Evolutionary conservation across 1,284 basidiomycete genomes (phyloP), one percentile per base, ranked within the genome.

Genomic region (Ganoderma meredithae): DNA sequence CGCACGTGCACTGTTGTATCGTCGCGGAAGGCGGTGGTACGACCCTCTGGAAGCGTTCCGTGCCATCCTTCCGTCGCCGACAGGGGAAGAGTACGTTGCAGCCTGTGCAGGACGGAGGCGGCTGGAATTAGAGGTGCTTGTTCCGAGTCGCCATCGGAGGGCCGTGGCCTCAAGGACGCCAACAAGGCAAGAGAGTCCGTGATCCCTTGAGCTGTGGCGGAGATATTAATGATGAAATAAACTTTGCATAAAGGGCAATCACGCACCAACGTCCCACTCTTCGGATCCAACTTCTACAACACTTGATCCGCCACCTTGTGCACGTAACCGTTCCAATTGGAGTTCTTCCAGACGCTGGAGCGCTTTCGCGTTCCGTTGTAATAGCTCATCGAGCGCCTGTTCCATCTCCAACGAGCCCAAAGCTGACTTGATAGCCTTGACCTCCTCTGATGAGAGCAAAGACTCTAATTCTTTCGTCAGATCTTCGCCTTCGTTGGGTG

Each of bases 251-350:
- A 31, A 19, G 61, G 8, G 15, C 3, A 63, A 41, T 60, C 39
- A 77, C 88, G 74, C 76, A 93, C 93, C 93, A 65, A 86, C 86
- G 71, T 92, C 88, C 90, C 90, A 92, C 77, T 95, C 93, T 77
- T 93, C 92, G 17, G 91, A 91, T 31, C 84, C 88, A 75, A 88
- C 84, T 74, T 88, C 84, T 5, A 88, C 87, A 31, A 72, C 71
- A 66, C 81, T 84, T 39, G 78, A 78, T 47, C 84, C 82, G 65
- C 83, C 83, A n/a, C 81, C 81, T 40, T 82, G 81, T 31, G 78
- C 78, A 15, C 82, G 81, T 25, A 91, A 77, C 31, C 92, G 85
- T 65, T 79, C 75, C 31, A 80, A 81, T 74, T 94, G 93, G 55
- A 95, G 80, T 70, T 88, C 84, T 71, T 89, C 87, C 17, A 95